phyloP scores from a whole-genome alignment of 2,329 filamentous ascomycete species.

The Colletotrichum agaves region DNA sequence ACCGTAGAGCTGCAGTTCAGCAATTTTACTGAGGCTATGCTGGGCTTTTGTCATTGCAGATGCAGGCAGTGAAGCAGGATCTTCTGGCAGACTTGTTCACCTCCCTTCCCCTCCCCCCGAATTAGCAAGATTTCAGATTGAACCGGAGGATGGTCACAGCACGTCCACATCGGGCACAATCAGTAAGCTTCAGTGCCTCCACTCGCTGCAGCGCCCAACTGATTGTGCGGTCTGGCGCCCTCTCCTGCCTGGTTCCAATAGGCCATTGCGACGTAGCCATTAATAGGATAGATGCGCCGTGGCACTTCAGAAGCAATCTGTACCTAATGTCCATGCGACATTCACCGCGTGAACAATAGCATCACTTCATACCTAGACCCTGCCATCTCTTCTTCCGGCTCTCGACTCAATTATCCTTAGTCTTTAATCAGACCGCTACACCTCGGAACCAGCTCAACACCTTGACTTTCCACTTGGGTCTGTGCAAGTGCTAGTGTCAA shows the following conservation, averaged over 20 bases:
- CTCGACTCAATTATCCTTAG: background rate
- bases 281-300: background rate
- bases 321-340: background rate
- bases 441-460: background rate
- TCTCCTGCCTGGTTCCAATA: background rate
- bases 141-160: background rate
- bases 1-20: background rate
- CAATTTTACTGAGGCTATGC: slow-evolving; percentile 21
- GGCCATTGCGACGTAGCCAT: background rate
- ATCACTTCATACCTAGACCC: background rate
- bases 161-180: no score
- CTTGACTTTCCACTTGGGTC: background rate
- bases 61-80: background rate
- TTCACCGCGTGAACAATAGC: background rate
- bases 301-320: background rate
- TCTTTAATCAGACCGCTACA: background rate
- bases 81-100: background rate
- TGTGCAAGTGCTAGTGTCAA: background rate
- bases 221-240: background rate
- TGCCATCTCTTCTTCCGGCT: background rate
- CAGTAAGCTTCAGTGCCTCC: background rate
- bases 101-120: background rate
- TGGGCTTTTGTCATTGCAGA: slow-evolving; percentile 4
- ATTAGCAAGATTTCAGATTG: background rate
- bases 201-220: background rate